A percentile compares a stretch with the other conserved stretches of the same genome.
Conservation (phyloP, 2,329 filamentous ascomycete genomes). For the Coniochaeta sp. region DNA sequence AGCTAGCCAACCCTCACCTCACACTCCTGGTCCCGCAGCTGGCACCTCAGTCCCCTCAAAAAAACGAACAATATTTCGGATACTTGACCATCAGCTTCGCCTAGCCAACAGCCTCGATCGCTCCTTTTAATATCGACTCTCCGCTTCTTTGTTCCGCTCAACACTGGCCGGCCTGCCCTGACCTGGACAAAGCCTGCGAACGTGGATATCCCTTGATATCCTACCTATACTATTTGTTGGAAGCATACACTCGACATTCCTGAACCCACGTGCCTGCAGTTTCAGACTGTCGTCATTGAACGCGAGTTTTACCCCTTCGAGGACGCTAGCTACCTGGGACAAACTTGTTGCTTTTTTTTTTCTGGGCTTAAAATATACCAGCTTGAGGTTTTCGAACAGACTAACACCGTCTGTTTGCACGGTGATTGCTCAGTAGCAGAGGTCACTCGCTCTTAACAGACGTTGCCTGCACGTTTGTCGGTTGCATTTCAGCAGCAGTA, state of each 20-base stretch:
- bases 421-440: not conserved
- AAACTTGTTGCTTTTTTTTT: not conserved
- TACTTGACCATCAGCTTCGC: slow-evolving; percentile 9
- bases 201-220: not conserved
- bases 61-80: slow-evolving; percentile 2
- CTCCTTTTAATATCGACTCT: slow-evolving; percentile 8
- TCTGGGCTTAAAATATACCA: not conserved
- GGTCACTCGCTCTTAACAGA: not conserved
- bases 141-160: not conserved
- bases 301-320: not conserved
- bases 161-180: not conserved
- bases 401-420: not conserved
- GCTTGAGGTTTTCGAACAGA: not conserved
- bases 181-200: not conserved
- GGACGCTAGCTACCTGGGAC: not conserved
- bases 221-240: not conserved
- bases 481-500: slow-evolving; percentile 9
- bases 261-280: not conserved
- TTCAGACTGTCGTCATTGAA: not conserved
- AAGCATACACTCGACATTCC: not conserved
- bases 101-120: not conserved
- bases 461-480: slow-evolving; percentile 5
- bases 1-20: not conserved
- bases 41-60: not conserved
- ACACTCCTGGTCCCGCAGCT: not conserved